Evolutionary conservation across 768 basidiomycete species (phyloP).

Genomic region (Tylopilus felleus): DNA sequence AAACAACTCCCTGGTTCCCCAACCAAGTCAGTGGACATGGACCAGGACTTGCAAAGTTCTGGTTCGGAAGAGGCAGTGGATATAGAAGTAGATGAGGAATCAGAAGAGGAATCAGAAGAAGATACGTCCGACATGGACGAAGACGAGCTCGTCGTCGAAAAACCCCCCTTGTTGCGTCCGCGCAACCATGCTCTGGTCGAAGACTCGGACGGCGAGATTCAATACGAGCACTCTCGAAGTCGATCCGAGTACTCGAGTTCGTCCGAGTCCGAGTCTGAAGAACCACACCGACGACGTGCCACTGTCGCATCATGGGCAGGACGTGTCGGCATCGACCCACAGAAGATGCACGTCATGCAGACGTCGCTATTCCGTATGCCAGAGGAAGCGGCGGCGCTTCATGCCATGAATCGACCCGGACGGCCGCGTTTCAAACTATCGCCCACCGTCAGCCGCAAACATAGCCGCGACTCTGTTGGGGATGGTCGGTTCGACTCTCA

Average conservation of each 20-base stretch:
- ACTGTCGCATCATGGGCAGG: conserved; percentile 69
- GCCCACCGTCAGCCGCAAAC: conserved; percentile 55
- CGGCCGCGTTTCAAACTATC: conserved; percentile 35
- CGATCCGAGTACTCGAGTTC: conserved; percentile 32
- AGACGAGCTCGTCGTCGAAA: conserved; percentile 40
- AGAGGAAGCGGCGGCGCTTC: conserved; percentile 66
- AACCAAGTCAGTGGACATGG: conserved; percentile 28
- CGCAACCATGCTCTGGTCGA: conserved; percentile 48
- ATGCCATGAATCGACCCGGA: conserved; percentile 45
- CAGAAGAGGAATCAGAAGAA: conserved; percentile 39
- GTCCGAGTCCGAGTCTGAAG: conserved; percentile 22
- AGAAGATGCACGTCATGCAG: conserved; percentile 93
- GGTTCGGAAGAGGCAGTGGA: conserved; percentile 27
- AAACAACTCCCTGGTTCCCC: conserved; percentile 13
- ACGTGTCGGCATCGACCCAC: conserved; percentile 73
- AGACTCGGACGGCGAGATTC: conserved; percentile 53
- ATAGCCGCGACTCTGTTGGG: conserved; percentile 75
- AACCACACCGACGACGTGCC: conserved; percentile 33
- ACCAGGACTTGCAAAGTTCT: conserved; percentile 30
- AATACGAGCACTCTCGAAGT: conserved; percentile 40
- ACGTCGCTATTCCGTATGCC: conserved; percentile 78
- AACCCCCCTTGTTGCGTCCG: conserved; percentile 29
- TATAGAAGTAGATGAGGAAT: conserved; percentile 32
- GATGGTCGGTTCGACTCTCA: conserved; percentile 61
- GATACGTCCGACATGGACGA: conserved; percentile 49